Percentiles rank a stretch among this genome's conserved stretches.
Conservation (phyloP, 805 yeast genomes). For the Yamadazyma olivae region DNA sequence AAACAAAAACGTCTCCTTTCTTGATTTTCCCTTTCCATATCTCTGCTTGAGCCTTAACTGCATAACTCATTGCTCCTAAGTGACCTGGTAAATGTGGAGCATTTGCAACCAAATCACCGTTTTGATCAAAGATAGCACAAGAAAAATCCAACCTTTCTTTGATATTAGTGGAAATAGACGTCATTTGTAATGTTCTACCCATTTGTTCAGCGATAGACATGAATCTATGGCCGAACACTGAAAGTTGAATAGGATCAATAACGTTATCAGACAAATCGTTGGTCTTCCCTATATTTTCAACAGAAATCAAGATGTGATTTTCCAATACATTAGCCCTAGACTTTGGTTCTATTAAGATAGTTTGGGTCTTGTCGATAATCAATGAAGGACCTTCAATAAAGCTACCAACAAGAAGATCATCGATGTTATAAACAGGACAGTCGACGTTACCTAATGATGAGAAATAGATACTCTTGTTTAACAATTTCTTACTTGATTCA, state of each 20-base stretch:
- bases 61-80: conserved; percentile 80
- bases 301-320: conserved; percentile 52
- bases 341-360: conserved; percentile 66
- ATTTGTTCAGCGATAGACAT: conserved; percentile 90
- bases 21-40: conserved; percentile 60
- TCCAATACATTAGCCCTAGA: conserved; percentile 52
- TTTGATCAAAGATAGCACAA: conserved; percentile 76
- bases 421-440: conserved; percentile 49
- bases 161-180: conserved; percentile 77
- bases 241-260: conserved; percentile 65
- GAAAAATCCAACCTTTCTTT: conserved; percentile 81
- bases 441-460: conserved; percentile 14
- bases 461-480: conserved; percentile 3
- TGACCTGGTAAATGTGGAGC: conserved; percentile 89
- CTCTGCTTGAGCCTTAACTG: conserved; percentile 61
- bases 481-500: conserved; percentile 2
- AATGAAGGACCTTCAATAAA: conserved; percentile 32
- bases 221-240: conserved; percentile 77
- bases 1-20: conserved; percentile 71
- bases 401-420: conserved; percentile 49
- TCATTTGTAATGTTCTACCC: conserved; percentile 76
- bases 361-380: conserved; percentile 76
- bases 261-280: conserved; percentile 13
- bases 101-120: conserved; percentile 76
- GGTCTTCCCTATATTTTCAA: conserved; percentile 11